Evolutionary conservation across 805 yeast genomes (phyloP), one percentile per base, ranked within the genome.

Genomic region (Candida insectalens): DNA sequence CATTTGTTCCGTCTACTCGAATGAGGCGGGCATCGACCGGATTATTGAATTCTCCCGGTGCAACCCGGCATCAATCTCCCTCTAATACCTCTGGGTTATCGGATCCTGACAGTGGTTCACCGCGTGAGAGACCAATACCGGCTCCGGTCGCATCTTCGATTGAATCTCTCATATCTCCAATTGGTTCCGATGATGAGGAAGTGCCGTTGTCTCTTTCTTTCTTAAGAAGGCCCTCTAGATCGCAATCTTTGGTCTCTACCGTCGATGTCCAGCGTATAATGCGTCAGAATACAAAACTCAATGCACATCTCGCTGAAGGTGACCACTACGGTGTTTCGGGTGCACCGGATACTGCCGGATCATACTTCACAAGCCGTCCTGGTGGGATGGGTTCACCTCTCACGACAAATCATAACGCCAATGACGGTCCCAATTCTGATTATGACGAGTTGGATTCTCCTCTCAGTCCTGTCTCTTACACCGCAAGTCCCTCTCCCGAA

Each of bases 161-260:
- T n/a, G n/a, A n/a, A n/a, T n/a, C n/a, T n/a, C n/a, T n/a, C n/a
- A n/a, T n/a, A n/a, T n/a, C 33, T 10, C 12, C 23, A 12, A 12
- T 21, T 12, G 23, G 23, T 12, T 8, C 10, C n/a, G 33, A 30
- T 17, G 13, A n/a, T 12, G 34, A 31, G 18, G 47, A 41, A 16
- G 10, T 51, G 9, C 59, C 59, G 4, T 34, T 52, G 16, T 55
- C 62, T 2, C 36, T 57, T n/a, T 48, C 57, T 3, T 57, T 57
- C 35, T 23, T 57, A 12, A 43, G 55, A 21, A 44, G 45, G 29
- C 62, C 62, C 3, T 51, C 60, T 2, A 30, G 62, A 23, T 51
- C 58, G 3, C 39, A 35, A 14, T 47, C 51, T 2, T 35, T 41
- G 27, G 48, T 44, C 18, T 14, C 31, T 0, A 47, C 49, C 10